Evolutionary conservation across 2,329 filamentous ascomycete genomes (phyloP), one percentile per base, ranked within the genome.

Genomic region (Pezicula rhizophila): DNA sequence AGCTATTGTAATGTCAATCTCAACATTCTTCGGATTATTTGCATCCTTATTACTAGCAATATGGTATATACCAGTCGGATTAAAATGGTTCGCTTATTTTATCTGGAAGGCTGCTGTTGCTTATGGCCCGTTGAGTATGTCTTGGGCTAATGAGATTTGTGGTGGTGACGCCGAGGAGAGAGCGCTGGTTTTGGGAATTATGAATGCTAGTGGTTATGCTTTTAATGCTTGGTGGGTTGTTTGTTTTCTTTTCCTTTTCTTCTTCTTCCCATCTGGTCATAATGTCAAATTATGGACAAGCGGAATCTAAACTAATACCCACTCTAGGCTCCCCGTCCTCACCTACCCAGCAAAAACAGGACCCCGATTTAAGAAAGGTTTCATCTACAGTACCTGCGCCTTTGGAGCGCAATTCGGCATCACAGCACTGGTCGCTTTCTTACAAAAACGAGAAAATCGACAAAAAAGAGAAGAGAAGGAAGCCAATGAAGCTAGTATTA

Each of bases 61-160:
- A 33, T 66, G 67, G 28, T 61, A 62, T 15, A 56, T 62, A n/a
- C 60, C 58, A 4, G 31, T 7, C 2, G 48, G 51, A 20, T 47
- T 61, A 7, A 54, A 57, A 45, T 61, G 51, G 51, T 65, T 68
- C 46, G 49, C 64, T 1, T 71, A 66, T 60, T 66, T 71, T 50
- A 50, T 66, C 20, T 46, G 61, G 1, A 65, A 61, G n/a, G 1
- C 49, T 49, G 12, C 58, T 50, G 20, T 71, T 58, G 41, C 64
- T 51, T 33, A 62, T 57, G 45, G 66, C 56, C 79, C 77, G 1
- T 68, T 78, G 0, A 77, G 38, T 59, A 70, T 73, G 59, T 68
- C 70, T 4, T 76, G 72, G 72, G 68, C 74, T 10, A 75, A 75
- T 51, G 71, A 75, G 50, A 66, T 72, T 4, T 69, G 70, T 17